Base-by-base conservation (phyloP, 176 grass and related monocot species). In the Oryza meyeriana region DNA sequence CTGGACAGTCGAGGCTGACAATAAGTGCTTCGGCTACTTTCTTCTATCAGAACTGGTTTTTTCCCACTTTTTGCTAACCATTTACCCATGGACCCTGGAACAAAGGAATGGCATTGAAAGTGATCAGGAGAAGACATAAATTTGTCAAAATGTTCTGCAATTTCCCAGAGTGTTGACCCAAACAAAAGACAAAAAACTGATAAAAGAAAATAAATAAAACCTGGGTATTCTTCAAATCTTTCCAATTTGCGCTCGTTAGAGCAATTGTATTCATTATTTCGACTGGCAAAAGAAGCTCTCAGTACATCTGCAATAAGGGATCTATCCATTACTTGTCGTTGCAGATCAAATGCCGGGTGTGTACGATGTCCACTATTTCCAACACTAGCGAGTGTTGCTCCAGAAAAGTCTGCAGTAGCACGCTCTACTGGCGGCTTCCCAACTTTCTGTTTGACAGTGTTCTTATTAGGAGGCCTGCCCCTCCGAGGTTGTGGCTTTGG, bases 401-500 rank as follows among this genome's bases (percentile, higher is more conserved):
- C 87, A 70, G 87, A 88, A 71, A 84, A 83, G 63, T 93, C 87
- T 64, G 90, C 27, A 30, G 50, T 71, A 65, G 79, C 83, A 40
- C 80, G 87, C 29, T 95, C 93, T 67, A 77, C 77, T 13, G 93
- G 47, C 83, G 81, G 93, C 62, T 58, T 86, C 66, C 92, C 92
- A 83, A 88, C 70, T 88, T 90, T 91, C 22, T 85, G 85, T 77
- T 86, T 90, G 66, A 79, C 30, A 66, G 66, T 76, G 24, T 91
- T 99, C 33, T 92, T 97, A 32, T 61, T 85, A 75, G 92, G 95
- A 52, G 95, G 95, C 66, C 92, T 91, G 40, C 90, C 95, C 85
- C 92, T 91, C 48, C 90, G 85, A n/a, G 88, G 79, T 58, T 82
- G 85, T 59, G 81, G 89, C 68, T 99, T 92, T 68, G 87, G 80